Percentiles rank a stretch among this genome's conserved stretches.
Evolutionary conservation across 2,329 filamentous ascomycete species (phyloP).

Genomic region (Aureobasidium sp.): DNA sequence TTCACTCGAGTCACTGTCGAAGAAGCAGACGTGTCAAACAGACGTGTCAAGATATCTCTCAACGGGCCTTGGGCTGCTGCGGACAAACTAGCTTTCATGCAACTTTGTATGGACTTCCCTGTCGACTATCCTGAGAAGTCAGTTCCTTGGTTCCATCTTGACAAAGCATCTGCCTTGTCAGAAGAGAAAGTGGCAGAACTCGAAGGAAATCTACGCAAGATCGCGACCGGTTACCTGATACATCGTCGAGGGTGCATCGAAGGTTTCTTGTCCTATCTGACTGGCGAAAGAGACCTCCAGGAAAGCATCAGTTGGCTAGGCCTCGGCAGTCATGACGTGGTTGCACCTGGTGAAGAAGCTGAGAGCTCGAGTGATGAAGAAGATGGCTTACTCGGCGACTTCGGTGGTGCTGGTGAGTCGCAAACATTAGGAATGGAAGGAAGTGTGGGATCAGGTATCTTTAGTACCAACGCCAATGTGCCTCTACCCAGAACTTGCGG

Average conservation of each 20-base stretch:
- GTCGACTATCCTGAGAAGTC: slow-evolving; percentile 45
- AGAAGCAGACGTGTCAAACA: slow-evolving; percentile 46
- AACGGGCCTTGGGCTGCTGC: slow-evolving; percentile 52
- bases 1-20: slow-evolving; percentile 55
- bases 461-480: slow-evolving; percentile 55
- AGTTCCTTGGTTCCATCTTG: slow-evolving; percentile 45
- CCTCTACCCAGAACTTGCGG: slow-evolving; percentile 53
- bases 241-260: slow-evolving; percentile 51
- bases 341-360: slow-evolving; percentile 26
- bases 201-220: slow-evolving; percentile 44
- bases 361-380: slow-evolving; percentile 65
- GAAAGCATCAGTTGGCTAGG: slow-evolving; percentile 48
- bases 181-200: slow-evolving; percentile 43
- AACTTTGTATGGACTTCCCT: slow-evolving; percentile 52
- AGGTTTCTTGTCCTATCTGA: slow-evolving; percentile 51
- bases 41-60: slow-evolving; percentile 48
- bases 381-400: slow-evolving; percentile 27
- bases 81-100: slow-evolving; percentile 45
- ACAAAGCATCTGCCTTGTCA: slow-evolving; percentile 48
- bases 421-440: slow-evolving; percentile 21
- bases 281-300: slow-evolving; percentile 51
- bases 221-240: slow-evolving; percentile 47
- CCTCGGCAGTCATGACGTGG: slow-evolving; percentile 50
- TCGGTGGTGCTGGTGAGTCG: slow-evolving; percentile 31
- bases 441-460: slow-evolving; percentile 40